Base-by-base conservation (phyloP, 2,329 filamentous ascomycete species). In the Phyllosticta citriasiana region DNA sequence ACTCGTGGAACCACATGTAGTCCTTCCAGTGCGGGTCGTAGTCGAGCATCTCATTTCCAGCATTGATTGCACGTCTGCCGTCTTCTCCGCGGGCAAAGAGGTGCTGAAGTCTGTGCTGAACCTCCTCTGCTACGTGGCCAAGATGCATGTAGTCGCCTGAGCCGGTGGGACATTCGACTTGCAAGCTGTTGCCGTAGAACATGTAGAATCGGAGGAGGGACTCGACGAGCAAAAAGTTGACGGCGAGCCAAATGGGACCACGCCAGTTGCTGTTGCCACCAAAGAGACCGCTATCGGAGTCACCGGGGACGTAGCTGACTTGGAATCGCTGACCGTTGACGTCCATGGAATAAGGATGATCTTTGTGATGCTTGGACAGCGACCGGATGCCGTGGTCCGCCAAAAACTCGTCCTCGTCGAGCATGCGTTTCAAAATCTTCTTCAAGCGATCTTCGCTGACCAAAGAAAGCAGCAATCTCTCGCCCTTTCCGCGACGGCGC, bases 201-300 rank as follows among this genome's bases (percentile, higher is more conserved):
- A 97, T 88, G 78, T 91, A 95, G 79, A 96, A 97, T 33, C 93
- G 84, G 69, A 96, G 89, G n/a, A 97, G 82, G 6, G 92, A 93
- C 74, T 97, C 93, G 51, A 97, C 88, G 14, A 97, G 82, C 59
- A 97, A 77, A 77, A 96, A 97, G 76, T 97, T 97, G 77, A 96
- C 91, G 64, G 91, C 94, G 56, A 97, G 82, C 93, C 93, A 97
- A 67, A 96, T 93, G 0, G 94, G 93, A 0, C 79, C 93, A 77
- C 93, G 85, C 93, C 93, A 97, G 76, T 97, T 97, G 74, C 91
- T 96, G 82, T 97, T 97, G 66, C 93, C 93, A 59, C 93, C 93
- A 70, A 97, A 97, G 4, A 97, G 82, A 3, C 91, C 90, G 69
- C 89, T 96, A 76, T 97, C 92, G 0, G 93, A 97, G 72, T 97